A percentile compares a stretch with the other conserved stretches of the same genome.
phyloP scores from a whole-genome alignment of 306 rosid species.

The Acacia crassicarpa region DNA sequence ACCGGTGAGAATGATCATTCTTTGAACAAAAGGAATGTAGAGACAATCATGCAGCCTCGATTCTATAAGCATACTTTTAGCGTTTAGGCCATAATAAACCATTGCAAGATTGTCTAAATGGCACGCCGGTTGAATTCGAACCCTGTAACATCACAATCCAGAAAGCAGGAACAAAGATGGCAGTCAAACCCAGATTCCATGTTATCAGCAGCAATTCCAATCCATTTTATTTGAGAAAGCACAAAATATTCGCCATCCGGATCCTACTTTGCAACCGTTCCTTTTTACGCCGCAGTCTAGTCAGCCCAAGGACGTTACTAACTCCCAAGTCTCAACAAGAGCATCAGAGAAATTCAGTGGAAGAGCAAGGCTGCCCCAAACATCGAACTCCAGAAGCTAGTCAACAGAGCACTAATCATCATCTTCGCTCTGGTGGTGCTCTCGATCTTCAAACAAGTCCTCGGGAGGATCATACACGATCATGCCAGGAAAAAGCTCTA shows the following conservation, averaged over 20 bases:
- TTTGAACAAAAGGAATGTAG: background rate
- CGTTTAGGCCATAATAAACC: background rate
- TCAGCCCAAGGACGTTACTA: background rate
- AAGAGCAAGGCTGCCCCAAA: conserved; percentile 6
- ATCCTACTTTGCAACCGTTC: background rate
- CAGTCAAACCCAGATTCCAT: background rate
- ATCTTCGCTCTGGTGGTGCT: conserved; percentile 35
- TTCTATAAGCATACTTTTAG: background rate
- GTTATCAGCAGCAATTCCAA: background rate
- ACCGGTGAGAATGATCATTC: background rate
- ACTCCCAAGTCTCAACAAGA: background rate
- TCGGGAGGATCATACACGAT: conserved; percentile 90
- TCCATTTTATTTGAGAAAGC: background rate
- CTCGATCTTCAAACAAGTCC: conserved; percentile 78
- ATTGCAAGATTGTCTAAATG: background rate
- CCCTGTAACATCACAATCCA: background rate
- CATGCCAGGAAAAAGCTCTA: conserved; percentile 86
- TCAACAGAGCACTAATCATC: conserved; percentile 26
- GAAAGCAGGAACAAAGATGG: background rate
- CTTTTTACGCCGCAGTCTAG: background rate
- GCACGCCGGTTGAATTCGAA: too few species aligned
- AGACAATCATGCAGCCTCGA: background rate
- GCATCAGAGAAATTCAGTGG: background rate
- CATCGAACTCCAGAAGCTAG: background rate
- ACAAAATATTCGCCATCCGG: background rate